A percentile compares a stretch with the other conserved stretches of the same genome.
phyloP scores from a whole-genome alignment of 129 eudicot species.

The Lonicera japonica region DNA sequence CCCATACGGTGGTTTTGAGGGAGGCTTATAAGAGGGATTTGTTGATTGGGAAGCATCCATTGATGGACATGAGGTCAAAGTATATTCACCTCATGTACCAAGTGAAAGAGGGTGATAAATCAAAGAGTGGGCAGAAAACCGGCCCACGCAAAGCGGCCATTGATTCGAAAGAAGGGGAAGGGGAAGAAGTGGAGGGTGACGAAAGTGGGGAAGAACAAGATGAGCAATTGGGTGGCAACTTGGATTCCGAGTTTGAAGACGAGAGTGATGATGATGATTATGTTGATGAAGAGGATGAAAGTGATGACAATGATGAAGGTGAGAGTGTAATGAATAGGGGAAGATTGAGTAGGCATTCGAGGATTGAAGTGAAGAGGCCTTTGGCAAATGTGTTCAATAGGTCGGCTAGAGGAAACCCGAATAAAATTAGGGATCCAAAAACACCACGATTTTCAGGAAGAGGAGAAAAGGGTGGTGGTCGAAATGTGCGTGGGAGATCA shows the following conservation, averaged over 20 bases:
- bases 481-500: constrained; percentile 14
- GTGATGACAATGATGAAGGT: constrained; percentile 2
- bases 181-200: constrained; percentile 18
- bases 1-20: constrained; percentile 79
- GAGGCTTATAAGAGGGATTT: constrained; percentile 78
- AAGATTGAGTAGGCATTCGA: constrained; percentile 7
- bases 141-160: constrained; percentile 2
- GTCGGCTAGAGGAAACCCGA: constrained; percentile 25
- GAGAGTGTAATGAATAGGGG: constrained; percentile 13
- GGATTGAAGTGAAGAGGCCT: constrained; percentile 11
- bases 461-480: constrained; percentile 20
- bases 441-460: constrained; percentile 2
- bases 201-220: constrained; percentile 32
- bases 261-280: constrained; percentile 21
- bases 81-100: constrained; percentile 67
- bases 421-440: constrained; percentile 15
- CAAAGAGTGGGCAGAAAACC: constrained; percentile 21
- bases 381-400: constrained; percentile 17
- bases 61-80: constrained; percentile 67
- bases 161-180: constrained; percentile 34
- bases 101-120: constrained; percentile 38
- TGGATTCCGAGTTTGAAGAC: constrained; percentile 31
- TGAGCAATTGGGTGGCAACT: constrained; percentile 21
- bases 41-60: constrained; percentile 48
- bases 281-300: constrained; percentile 24